Evolutionary conservation across 1,139 yeast genomes (phyloP).

Genomic region (Diutina siamensis): DNA sequence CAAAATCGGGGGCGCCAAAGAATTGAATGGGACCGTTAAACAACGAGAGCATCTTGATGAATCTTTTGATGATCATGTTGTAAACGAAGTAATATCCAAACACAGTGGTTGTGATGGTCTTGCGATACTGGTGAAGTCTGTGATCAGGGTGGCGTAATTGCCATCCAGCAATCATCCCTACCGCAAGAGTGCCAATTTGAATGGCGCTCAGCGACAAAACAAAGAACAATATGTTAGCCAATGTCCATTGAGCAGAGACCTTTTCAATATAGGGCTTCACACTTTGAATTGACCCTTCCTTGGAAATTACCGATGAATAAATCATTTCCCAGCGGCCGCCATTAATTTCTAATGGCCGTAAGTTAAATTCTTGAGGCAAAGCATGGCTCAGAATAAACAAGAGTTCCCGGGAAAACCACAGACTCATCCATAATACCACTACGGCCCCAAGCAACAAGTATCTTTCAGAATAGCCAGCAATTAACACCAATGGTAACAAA

Average conservation of each 20-base stretch:
- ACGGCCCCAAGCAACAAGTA: not conserved
- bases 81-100: not conserved
- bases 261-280: not conserved
- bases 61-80: not conserved
- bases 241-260: not conserved
- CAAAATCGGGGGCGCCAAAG: not conserved
- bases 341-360: not conserved
- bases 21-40: not conserved
- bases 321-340: not conserved
- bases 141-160: not conserved
- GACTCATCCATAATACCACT: not conserved
- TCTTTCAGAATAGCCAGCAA: not conserved
- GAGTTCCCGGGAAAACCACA: not conserved
- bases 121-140: not conserved
- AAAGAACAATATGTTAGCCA: not conserved
- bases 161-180: not conserved
- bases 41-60: not conserved
- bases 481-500: not conserved
- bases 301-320: not conserved
- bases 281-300: not conserved
- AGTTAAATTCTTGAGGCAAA: conserved; percentile 1
- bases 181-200: not conserved
- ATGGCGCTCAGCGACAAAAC: not conserved
- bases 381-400: not conserved
- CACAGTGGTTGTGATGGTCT: not conserved